A percentile compares a stretch with the other conserved stretches of the same genome.
Conservation (phyloP, 371 early-diverging fungal species). For the Phascolomyces articulosus region DNA sequence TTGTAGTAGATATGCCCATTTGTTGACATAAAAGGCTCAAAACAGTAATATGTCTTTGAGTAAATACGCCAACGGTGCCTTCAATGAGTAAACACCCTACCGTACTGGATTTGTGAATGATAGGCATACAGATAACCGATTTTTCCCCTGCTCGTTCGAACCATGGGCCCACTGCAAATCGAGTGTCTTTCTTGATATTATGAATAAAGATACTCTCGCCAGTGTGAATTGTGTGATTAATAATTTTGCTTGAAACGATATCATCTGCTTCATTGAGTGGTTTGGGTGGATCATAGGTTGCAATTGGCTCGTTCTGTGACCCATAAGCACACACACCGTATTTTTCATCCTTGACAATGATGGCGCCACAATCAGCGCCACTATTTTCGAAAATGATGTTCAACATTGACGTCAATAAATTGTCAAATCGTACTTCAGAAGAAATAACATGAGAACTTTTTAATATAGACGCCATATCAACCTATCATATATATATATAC, state of each 20-base stretch:
- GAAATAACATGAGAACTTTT: slow-evolving; percentile 55
- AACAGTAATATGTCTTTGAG: slow-evolving; percentile 57
- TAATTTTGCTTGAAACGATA: slow-evolving; percentile 39
- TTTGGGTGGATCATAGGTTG: slow-evolving; percentile 48
- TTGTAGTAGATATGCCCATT: slow-evolving; percentile 63
- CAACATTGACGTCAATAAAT: slow-evolving; percentile 44
- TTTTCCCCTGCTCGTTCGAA: slow-evolving; percentile 46
- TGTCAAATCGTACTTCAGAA: slow-evolving; percentile 48
- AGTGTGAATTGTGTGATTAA: slow-evolving; percentile 45
- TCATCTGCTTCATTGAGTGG: slow-evolving; percentile 31
- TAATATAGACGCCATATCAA: slow-evolving; percentile 49
- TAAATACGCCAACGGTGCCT: slow-evolving; percentile 58
- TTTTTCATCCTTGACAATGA: slow-evolving; percentile 47
- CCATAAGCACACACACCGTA: slow-evolving; percentile 47
- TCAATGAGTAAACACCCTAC: slow-evolving; percentile 62
- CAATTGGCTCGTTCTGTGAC: slow-evolving; percentile 35
- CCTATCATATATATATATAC: too few species aligned
- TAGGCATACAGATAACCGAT: slow-evolving; percentile 62
- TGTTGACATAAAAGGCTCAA: slow-evolving; percentile 61
- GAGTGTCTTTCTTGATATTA: slow-evolving; percentile 39
- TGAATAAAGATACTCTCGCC: slow-evolving; percentile 44
- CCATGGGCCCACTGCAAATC: slow-evolving; percentile 50
- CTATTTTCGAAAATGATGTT: slow-evolving; percentile 49
- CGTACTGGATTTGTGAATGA: slow-evolving; percentile 49
- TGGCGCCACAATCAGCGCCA: slow-evolving; percentile 50